Percentiles rank a stretch among this genome's conserved stretches.
Conservation (phyloP, 176 grass and related monocot genomes). For the Carex littledalei region DNA sequence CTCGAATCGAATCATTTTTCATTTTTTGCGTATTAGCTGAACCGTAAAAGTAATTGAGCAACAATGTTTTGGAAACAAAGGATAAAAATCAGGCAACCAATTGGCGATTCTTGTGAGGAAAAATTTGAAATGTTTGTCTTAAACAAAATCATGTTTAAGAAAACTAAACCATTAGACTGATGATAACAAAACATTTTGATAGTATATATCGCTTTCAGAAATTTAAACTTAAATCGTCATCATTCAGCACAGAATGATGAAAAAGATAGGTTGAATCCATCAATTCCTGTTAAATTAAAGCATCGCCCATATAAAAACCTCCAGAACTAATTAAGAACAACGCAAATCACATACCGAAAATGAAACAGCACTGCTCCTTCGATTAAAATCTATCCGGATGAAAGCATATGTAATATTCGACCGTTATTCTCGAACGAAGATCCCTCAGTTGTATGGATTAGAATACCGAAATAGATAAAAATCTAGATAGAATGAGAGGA, state of each 20-base stretch:
- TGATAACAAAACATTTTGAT: too few relatives aligned
- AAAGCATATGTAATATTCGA: slow-evolving; percentile 16
- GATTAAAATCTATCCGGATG: background rate
- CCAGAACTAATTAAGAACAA: background rate
- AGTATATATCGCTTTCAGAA: background rate
- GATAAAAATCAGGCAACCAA: background rate
- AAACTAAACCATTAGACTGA: background rate
- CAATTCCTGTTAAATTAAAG: background rate
- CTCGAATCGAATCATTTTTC: background rate
- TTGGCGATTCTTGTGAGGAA: background rate
- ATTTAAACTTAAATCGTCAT: background rate
- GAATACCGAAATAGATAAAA: background rate
- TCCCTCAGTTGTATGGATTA: background rate
- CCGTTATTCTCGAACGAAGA: slow-evolving; percentile 13
- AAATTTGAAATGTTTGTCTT: background rate
- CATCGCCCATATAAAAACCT: background rate
- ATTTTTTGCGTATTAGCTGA: background rate
- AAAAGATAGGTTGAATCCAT: background rate
- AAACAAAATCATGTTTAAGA: background rate
- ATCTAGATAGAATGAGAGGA: background rate
- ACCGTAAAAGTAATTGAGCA: background rate
- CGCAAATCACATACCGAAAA: background rate
- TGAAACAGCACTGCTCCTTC: background rate
- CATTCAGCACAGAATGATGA: background rate
- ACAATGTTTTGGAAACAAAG: background rate